phyloP scores from a whole-genome alignment of 805 yeast species.

The Metschnikowia cubensis region DNA sequence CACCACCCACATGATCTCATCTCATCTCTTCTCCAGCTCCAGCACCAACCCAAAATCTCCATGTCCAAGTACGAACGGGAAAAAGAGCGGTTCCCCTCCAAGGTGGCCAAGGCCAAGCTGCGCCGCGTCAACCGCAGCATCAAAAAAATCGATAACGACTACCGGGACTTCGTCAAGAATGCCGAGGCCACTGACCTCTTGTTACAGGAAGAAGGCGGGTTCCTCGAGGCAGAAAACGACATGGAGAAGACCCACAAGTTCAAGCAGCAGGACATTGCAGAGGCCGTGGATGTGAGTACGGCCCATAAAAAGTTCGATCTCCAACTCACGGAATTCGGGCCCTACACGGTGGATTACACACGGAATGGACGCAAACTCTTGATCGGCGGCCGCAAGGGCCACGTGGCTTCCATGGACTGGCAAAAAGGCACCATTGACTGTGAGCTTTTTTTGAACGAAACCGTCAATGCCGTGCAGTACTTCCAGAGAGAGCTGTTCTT shows the following conservation, averaged over 20 bases:
- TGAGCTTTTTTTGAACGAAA: constrained; percentile 82
- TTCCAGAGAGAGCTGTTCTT: constrained; percentile 89
- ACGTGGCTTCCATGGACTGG: constrained; percentile 96
- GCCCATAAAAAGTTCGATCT: constrained; percentile 72
- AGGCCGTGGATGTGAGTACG: constrained; percentile 73
- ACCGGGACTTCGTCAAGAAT: constrained; percentile 70
- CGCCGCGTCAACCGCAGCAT: constrained; percentile 35
- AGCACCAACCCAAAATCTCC: not conserved
- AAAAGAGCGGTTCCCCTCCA: constrained; percentile 13
- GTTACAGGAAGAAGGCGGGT: constrained; percentile 80
- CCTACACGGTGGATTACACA: constrained; percentile 76
- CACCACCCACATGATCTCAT: not conserved
- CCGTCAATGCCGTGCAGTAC: constrained; percentile 85
- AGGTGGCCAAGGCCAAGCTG: constrained; percentile 13
- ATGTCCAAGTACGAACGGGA: constrained; percentile 17
- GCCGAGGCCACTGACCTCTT: constrained; percentile 87
- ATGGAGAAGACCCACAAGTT: constrained; percentile 91
- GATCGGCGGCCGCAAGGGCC: constrained; percentile 89
- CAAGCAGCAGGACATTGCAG: constrained; percentile 71
- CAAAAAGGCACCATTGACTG: constrained; percentile 76
- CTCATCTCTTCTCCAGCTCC: not conserved
- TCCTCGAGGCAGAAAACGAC: constrained; percentile 80
- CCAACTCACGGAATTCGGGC: constrained; percentile 74
- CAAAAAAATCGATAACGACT: constrained; percentile 64
- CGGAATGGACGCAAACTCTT: constrained; percentile 84